A percentile compares a stretch with the other conserved stretches of the same genome.
phyloP scores from a whole-genome alignment of 441 rosid genomes.

The Populus hybrid region DNA sequence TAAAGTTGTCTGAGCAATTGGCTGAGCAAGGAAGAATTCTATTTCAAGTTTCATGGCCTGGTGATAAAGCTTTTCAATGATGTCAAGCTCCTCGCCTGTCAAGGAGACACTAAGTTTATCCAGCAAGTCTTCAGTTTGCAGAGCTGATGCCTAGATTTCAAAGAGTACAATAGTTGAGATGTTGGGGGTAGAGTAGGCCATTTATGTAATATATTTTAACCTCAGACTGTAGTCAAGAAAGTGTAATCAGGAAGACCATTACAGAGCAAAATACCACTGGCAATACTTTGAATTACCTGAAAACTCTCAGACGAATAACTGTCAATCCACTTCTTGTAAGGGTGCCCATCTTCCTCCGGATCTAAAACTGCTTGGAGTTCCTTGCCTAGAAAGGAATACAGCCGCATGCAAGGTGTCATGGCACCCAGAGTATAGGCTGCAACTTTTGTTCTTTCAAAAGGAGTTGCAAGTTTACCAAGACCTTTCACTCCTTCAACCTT shows the following conservation, averaged over 20 bases:
- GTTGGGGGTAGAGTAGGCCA: conserved; percentile 17
- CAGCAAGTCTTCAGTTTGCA: conserved; percentile 88
- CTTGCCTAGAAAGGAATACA: conserved; percentile 81
- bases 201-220: conserved; percentile 24
- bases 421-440: conserved; percentile 93
- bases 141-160: conserved; percentile 63
- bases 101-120: conserved; percentile 87
- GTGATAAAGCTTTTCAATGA: conserved; percentile 87
- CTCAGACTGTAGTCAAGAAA: conserved; percentile 20
- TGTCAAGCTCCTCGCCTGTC: conserved; percentile 94
- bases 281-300: conserved; percentile 47
- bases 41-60: conserved; percentile 98
- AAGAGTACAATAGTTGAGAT: conserved; percentile 20
- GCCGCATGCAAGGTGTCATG: conserved; percentile 88
- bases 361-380: conserved; percentile 51
- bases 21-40: conserved; percentile 83
- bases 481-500: conserved; percentile 87
- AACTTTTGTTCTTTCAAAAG: conserved; percentile 90
- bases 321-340: conserved; percentile 83
- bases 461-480: conserved; percentile 86
- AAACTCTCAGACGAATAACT: conserved; percentile 67
- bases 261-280: not conserved
- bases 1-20: conserved; percentile 57
- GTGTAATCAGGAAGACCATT: conserved; percentile 16
- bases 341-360: conserved; percentile 49